Evolutionary conservation across 371 early-diverging fungal species (phyloP), one percentile per base, ranked within the genome.

Genomic region (Syncephalastrum monosporum): DNA sequence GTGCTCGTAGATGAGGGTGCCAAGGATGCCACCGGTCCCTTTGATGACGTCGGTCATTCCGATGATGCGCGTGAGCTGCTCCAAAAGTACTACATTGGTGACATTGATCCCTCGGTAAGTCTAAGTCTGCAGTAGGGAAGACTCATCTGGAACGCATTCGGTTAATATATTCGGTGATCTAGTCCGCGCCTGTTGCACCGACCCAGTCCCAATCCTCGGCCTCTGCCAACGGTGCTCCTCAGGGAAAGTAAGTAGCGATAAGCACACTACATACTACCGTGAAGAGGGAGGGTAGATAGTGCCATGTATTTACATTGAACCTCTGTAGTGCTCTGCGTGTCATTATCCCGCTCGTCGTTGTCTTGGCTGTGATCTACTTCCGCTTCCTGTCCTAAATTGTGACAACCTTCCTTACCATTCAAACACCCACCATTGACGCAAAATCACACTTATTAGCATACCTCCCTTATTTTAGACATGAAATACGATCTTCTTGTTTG

Each of bases 21-120:
- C 56, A 74, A 75, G 60, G 96, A 98, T 71, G 93, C 93, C 33
- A 93, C 95, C 43, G 93, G 86, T 60, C 91, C 94, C 48, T 98
- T 96, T 74, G 95, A 96, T 56, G 97, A 96, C 74, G 91, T 98
- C 60, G 94, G 94, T 47, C 98, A 98, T 78, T 91, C 93, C 33
- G 90, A 93, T 19, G 94, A 94, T 63, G 98, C 98, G 25, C 89
- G 88, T 49, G 90, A 91, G 21, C 58, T 94, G 60, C 76, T 97
- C 55, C 68, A 81, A 51, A 74, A 79, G 42, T 83, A 86, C 63
- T 77, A 74, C 53, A 70, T 95, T 63, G 97, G 96, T 53, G 82
- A 88, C 44, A 74, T 91, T 25, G 82, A 89, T 74, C 60, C 72
- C 52, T 61, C 69, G 29, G 86, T 84, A 81, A 79, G 83, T 73